Base-by-base conservation (phyloP, 768 basidiomycete species). In the Crucibulum laeve region DNA sequence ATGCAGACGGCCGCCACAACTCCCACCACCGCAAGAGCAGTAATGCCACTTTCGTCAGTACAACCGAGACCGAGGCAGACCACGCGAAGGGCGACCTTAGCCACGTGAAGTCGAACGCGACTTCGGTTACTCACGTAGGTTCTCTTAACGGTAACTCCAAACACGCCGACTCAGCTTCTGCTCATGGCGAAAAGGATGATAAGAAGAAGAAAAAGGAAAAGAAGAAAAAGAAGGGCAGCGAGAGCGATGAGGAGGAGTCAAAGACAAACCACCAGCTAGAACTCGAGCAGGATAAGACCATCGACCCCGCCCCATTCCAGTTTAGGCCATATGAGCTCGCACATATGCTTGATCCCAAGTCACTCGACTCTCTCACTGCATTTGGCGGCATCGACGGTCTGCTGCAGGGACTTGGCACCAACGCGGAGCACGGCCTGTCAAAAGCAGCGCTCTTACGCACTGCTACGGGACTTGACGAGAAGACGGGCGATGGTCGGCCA, bases 261-360 rank as follows among this genome's bases (percentile, higher is more conserved):
- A 49, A 58, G 32, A 65, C 64, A 5, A 43, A 62, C 0, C 62
- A 67, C 33, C 63, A 70, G 50, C 49, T 52, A 5, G 65, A 68
- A 43, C 57, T 68, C 8, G 64, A 63, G 15, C 66, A 69, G 45
- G 69, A 71, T 46, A 60, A 57, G 22, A 60, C 56, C 18, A 54
- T 67, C 24, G 76, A 93, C 58, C 78, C 84, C 1, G 62, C 76
- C 1, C 89, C 91, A 0, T 96, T 95, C 62, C 59, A 56, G 8
- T 82, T 83, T 55, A 82, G 80, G 44, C 90, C 94, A 0, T 77
- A 73, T 47, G 68, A 74, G 39, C 81, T 97, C 13, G 94, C 94
- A 1, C 78, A 80, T 47, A 76, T 96, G 42, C 80, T 98, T 26
- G 94, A 98, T 58, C 92, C 93, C 6, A 97, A 96, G 65, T 84